These are phyloP conservation scores for Raphanus raphanistrum DNA, from an alignment of 345 rosid genomes.

Conservation along the genomic window DNA sequence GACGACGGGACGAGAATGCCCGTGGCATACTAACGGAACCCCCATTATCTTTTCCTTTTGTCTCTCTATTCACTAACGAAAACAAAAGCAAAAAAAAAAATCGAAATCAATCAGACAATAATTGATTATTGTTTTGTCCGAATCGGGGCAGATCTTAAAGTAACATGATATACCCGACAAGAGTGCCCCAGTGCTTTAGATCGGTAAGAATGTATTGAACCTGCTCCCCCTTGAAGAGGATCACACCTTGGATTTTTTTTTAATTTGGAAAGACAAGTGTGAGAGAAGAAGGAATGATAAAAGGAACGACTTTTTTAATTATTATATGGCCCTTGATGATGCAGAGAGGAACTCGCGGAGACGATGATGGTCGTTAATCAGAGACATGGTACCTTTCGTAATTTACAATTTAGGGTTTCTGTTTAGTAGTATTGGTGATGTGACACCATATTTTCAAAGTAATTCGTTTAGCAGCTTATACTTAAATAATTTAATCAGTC, in stretches of 20 bases:
- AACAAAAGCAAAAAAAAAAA: background rate
- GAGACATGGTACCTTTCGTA: background rate
- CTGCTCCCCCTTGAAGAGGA: constrained; percentile 28
- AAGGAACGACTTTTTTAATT: constrained; percentile 1
- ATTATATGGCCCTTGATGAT: background rate
- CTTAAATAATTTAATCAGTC: background rate
- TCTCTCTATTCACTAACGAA: constrained; percentile 31
- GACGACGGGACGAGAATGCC: constrained; percentile 86
- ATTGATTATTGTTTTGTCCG: background rate
- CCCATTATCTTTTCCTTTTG: constrained; percentile 47
- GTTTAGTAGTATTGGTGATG: background rate
- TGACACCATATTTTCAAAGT: background rate
- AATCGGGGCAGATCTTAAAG: background rate
- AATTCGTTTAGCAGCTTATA: background rate
- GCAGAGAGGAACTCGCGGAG: constrained; percentile 40
- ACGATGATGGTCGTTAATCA: constrained; percentile 34
- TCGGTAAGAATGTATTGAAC: constrained; percentile 10
- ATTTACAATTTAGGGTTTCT: constrained; percentile 1
- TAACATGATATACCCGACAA: background rate
- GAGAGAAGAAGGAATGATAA: background rate
- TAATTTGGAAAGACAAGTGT: background rate
- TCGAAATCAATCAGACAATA: background rate
- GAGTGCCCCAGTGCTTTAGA: constrained; percentile 14
- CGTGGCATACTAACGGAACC: constrained; percentile 78
- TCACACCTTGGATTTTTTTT: background rate